Evolutionary conservation across 2,329 filamentous ascomycete genomes (phyloP), one percentile per base, ranked within the genome.

Genomic region (Paracamarosporium sp.): DNA sequence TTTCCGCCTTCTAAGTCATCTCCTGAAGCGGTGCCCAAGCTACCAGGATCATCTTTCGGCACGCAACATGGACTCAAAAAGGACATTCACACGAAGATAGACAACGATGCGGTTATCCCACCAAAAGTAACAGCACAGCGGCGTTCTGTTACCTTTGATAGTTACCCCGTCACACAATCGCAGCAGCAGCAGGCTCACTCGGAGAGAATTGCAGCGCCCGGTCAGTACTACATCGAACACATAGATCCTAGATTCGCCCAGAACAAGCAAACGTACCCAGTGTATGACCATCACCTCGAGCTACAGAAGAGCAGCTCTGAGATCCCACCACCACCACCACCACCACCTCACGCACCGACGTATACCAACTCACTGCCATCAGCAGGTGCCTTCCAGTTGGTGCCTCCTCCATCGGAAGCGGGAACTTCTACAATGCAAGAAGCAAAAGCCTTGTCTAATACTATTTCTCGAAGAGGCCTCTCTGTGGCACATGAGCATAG

Each of bases 141-240:
- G 17, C 55, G 55, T n/a, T 57, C 55, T 6, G 50, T 33, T 2
- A 57, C 55, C 5, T 45, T 53, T 22, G 55, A 57, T 20, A 45
- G 25, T 27, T 45, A 54, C 30, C 13, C 45, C 25, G 25, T 13
- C 13, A 20, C 13, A 17, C 20, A 24, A 4, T 13, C 30, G 27
- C 44, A 38, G 20, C 35, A 15, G 15, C 35, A 17, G 7, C 11
- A 17, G 27, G 17, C 15, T 17, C 33, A 22, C 7, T 7, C 17
- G 13, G 30, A 47, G 22, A n/a, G 11, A 5, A 12, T 24, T 9
- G 28, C 44, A 4, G 4, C 1, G 2, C 28, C 28, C 12, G 17
- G 4, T 35, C 6, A 28, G 6, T 13, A 17, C 28, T 24, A 33
- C 44, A 30, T 7, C 17, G 22, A 33, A 22, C 35, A n/a, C 28